phyloP scores from a whole-genome alignment of 2,329 filamentous ascomycete species.

The Pseudogymnoascus sp. region DNA sequence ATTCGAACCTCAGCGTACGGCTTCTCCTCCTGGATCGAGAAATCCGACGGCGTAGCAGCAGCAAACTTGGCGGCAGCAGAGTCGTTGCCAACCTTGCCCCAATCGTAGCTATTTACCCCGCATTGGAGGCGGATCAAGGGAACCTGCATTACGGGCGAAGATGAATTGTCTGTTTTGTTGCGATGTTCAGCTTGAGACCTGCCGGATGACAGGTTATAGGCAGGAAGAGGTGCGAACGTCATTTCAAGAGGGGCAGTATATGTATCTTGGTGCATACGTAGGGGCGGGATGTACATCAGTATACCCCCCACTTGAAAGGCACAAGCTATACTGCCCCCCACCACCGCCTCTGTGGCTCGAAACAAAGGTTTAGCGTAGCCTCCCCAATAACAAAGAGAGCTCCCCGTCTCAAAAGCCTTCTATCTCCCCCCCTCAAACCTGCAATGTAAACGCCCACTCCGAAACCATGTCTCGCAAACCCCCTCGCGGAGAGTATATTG shows the following conservation, averaged over 20 bases:
- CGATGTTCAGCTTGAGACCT: conserved; percentile 5
- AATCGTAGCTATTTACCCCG: conserved; percentile 97
- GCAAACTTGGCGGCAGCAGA: conserved; percentile 89
- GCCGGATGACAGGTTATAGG: conserved; percentile 3
- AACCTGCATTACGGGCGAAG: conserved; percentile 34
- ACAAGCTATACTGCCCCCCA: neutral
- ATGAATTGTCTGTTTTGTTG: neutral
- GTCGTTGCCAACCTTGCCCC: conserved; percentile 85
- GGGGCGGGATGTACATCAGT: neutral
- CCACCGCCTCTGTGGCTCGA: neutral
- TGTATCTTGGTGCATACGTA: neutral
- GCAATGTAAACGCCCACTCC: neutral
- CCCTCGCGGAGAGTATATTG: conserved; percentile 88
- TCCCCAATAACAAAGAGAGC: neutral
- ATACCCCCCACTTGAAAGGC: neutral
- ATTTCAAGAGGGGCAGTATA: conserved; percentile 3
- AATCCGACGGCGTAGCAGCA: conserved; percentile 70
- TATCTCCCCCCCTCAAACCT: neutral
- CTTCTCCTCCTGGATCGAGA: conserved; percentile 76
- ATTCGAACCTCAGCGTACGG: conserved; percentile 80
- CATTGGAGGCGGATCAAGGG: conserved; percentile 80
- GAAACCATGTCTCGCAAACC: conserved; percentile 65
- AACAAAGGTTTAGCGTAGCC: conserved; percentile 5
- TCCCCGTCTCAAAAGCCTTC: neutral
- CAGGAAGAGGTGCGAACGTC: conserved; percentile 8